Conservation (phyloP, 768 basidiomycete genomes). For the Lyophyllum atratum region DNA sequence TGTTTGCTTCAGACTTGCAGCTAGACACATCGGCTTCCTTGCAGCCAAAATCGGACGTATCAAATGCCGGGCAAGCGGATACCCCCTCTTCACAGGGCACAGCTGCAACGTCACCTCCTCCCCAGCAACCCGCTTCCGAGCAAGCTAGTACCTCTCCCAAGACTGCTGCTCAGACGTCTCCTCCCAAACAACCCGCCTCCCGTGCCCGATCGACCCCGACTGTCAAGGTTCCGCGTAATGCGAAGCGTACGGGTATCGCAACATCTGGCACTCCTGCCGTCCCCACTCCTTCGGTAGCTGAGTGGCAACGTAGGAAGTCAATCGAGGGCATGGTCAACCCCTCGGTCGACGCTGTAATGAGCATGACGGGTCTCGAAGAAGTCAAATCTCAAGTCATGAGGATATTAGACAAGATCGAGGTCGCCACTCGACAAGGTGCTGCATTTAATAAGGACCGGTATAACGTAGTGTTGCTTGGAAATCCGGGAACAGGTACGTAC, state of each 20-base stretch:
- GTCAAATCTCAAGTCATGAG: conserved; percentile 62
- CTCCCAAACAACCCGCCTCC: neutral
- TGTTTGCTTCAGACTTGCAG: too few relatives aligned
- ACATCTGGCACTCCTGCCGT: neutral
- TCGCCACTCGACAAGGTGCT: conserved; percentile 50
- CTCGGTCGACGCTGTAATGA: conserved; percentile 69
- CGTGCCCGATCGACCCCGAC: neutral
- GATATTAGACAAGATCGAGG: conserved; percentile 62
- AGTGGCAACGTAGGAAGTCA: conserved; percentile 62
- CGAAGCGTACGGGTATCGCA: neutral
- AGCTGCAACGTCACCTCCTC: neutral
- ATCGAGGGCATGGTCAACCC: conserved; percentile 51
- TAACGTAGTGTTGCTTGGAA: conserved; percentile 65
- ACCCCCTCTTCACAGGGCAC: neutral
- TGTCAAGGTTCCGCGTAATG: neutral
- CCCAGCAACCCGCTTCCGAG: too few relatives aligned
- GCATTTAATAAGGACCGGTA: conserved; percentile 58
- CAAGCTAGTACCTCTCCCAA: neutral
- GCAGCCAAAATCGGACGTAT: too few relatives aligned
- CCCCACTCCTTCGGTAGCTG: conserved; percentile 32
- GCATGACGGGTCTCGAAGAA: conserved; percentile 66
- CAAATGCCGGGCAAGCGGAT: too few relatives aligned
- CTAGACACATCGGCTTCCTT: neutral
- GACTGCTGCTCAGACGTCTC: neutral
- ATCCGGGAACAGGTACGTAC: conserved; percentile 71